phyloP scores from a whole-genome alignment of 2,329 filamentous ascomycete genomes.

The Podosphaera leucotricha region DNA sequence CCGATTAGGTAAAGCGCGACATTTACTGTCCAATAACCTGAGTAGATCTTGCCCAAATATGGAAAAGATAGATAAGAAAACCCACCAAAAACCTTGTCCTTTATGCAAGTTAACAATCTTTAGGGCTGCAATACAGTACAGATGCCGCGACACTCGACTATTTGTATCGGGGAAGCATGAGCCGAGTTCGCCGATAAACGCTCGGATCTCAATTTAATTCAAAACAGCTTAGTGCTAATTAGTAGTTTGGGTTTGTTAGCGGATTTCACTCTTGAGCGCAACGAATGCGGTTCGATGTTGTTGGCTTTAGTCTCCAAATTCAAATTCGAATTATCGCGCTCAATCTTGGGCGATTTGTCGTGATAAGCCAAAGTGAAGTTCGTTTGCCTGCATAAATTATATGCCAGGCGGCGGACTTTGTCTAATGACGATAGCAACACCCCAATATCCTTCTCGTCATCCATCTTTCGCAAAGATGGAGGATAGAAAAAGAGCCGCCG shows the following conservation, averaged over 20 bases:
- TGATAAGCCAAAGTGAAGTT: not conserved
- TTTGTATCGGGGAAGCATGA: not conserved
- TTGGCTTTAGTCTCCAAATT: not conserved
- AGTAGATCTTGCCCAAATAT: no score
- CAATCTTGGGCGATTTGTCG: not conserved
- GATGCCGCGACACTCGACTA: not conserved
- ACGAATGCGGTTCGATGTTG: not conserved
- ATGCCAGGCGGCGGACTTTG: constrained; percentile 20
- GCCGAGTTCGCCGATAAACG: not conserved
- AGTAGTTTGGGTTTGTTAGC: not conserved
- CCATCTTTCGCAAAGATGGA: constrained; percentile 90
- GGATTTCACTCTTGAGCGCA: not conserved
- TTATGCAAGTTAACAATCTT: no score
- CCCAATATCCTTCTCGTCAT: constrained; percentile 43
- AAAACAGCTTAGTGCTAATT: not conserved
- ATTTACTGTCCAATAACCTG: no score
- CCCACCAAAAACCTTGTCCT: no score
- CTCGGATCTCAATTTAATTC: not conserved
- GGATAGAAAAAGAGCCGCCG: constrained; percentile 90
- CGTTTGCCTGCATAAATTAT: not conserved
- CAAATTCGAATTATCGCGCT: not conserved
- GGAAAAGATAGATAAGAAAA: no score
- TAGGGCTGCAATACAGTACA: no score
- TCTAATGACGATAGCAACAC: constrained; percentile 57
- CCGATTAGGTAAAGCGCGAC: no score